Percentiles rank a stretch among this genome's conserved stretches.
Evolutionary conservation across 306 rosid species (phyloP).

Genomic region (Canavalia ensiformis): DNA sequence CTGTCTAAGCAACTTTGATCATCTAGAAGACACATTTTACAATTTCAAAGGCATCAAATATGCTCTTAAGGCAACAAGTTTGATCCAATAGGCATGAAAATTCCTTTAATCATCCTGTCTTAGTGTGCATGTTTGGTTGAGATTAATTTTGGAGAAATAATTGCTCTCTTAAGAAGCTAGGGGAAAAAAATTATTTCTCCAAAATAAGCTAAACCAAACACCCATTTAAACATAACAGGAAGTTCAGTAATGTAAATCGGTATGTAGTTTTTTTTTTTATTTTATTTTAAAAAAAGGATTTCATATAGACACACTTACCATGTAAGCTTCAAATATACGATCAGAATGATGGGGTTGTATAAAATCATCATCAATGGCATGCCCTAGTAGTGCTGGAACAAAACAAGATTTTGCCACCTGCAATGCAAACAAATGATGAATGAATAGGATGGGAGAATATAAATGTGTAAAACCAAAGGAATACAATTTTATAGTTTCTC

Average conservation of each 20-base stretch:
- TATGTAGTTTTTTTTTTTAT: background rate
- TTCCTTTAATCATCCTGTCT: too few relatives aligned
- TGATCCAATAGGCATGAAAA: too few relatives aligned
- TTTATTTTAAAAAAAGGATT: background rate
- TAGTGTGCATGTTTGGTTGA: background rate
- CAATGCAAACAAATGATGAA: constrained; percentile 43
- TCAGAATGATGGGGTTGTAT: constrained; percentile 96
- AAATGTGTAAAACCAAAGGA: background rate
- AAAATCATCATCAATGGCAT: constrained; percentile 95
- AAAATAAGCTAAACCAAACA: background rate
- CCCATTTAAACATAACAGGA: constrained; percentile 9
- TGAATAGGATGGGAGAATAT: constrained; percentile 29
- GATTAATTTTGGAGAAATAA: background rate
- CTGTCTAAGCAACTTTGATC: constrained; percentile 19
- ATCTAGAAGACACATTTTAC: constrained; percentile 35
- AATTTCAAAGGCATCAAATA: constrained; percentile 28
- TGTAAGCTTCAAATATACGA: constrained; percentile 85
- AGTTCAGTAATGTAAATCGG: constrained; percentile 15
- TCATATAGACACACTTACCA: constrained; percentile 62
- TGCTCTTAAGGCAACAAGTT: constrained; percentile 13
- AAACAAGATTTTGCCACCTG: constrained; percentile 96
- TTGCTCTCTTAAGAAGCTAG: background rate
- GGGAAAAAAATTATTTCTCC: background rate
- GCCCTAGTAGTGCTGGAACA: constrained; percentile 93
- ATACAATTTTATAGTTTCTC: background rate